Percentiles rank a stretch among this genome's conserved stretches.
Conservation (phyloP, 495 filamentous ascomycete genomes). For the Aspergillus steynii region DNA sequence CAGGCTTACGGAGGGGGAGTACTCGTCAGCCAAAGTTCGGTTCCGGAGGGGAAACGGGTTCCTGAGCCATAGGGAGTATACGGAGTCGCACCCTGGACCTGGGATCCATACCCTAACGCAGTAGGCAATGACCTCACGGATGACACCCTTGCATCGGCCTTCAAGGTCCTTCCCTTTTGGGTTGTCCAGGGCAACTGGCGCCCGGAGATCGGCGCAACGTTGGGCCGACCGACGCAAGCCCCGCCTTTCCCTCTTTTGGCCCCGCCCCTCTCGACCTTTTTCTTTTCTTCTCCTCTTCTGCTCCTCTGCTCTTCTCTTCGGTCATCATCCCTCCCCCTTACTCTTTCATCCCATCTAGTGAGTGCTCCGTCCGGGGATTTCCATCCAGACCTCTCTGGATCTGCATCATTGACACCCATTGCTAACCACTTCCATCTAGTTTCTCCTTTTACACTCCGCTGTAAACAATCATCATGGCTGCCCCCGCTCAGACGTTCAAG, state of each 20-base stretch:
- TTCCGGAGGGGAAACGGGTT: too few relatives aligned
- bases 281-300: constrained; percentile 7
- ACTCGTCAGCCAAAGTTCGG: too few relatives aligned
- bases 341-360: constrained; percentile 10
- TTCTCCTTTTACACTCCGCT: constrained; percentile 5
- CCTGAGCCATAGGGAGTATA: too few relatives aligned
- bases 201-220: constrained; percentile 5
- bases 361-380: not conserved
- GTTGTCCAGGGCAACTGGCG: not conserved
- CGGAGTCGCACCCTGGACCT: too few relatives aligned
- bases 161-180: too few relatives aligned
- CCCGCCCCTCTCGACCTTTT: constrained; percentile 8
- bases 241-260: constrained; percentile 10
- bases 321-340: constrained; percentile 1
- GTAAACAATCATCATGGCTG: constrained; percentile 43
- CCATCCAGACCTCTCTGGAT: constrained; percentile 3
- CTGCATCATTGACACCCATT: not conserved
- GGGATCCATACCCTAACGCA: too few relatives aligned
- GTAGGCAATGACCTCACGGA: too few relatives aligned
- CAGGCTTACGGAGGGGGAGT: too few relatives aligned
- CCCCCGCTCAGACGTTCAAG: constrained; percentile 93
- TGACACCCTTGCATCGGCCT: too few relatives aligned
- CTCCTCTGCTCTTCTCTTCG: constrained; percentile 10
- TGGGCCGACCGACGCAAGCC: not conserved
- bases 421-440: constrained; percentile 10